phyloP scores from a whole-genome alignment of 495 filamentous ascomycete species.

The Baudoinia panamericana region DNA sequence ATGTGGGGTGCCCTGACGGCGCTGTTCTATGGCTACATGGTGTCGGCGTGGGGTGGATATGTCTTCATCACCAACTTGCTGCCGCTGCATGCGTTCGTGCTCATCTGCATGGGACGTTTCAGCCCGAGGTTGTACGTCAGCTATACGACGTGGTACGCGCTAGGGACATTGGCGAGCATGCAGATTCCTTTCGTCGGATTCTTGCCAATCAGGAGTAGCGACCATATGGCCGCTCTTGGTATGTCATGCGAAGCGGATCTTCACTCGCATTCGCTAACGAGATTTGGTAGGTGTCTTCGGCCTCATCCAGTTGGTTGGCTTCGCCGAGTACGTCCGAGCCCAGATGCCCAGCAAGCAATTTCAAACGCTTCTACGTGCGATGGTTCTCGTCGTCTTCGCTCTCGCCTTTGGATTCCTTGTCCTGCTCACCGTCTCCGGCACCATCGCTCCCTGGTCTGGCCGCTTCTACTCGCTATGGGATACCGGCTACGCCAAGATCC shows the following conservation, averaged over 20 bases:
- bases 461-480: conserved; percentile 99
- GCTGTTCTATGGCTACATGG: conserved; percentile 99
- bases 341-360: conserved; percentile 88
- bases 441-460: conserved; percentile 95
- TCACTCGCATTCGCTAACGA: conserved; percentile 25
- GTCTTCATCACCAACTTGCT: conserved; percentile 99
- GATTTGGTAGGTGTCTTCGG: conserved; percentile 69
- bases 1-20: conserved; percentile 93
- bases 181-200: conserved; percentile 99
- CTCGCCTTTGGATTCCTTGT: conserved; percentile 66
- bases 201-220: conserved; percentile 86
- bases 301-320: conserved; percentile 83
- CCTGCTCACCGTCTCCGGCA: conserved; percentile 68
- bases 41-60: conserved; percentile 98
- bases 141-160: conserved; percentile 95
- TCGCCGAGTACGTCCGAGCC: conserved; percentile 78
- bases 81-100: conserved; percentile 87
- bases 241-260: conserved; percentile 11
- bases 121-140: conserved; percentile 88
- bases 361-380: conserved; percentile 65
- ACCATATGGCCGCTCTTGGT: conserved; percentile 97
- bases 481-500: conserved; percentile 97
- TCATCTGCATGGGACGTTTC: conserved; percentile 94
- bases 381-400: conserved; percentile 63
- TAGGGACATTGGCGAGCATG: conserved; percentile 96